Conservation (phyloP, 371 early-diverging fungal genomes). For the Parasitella parasitica region DNA sequence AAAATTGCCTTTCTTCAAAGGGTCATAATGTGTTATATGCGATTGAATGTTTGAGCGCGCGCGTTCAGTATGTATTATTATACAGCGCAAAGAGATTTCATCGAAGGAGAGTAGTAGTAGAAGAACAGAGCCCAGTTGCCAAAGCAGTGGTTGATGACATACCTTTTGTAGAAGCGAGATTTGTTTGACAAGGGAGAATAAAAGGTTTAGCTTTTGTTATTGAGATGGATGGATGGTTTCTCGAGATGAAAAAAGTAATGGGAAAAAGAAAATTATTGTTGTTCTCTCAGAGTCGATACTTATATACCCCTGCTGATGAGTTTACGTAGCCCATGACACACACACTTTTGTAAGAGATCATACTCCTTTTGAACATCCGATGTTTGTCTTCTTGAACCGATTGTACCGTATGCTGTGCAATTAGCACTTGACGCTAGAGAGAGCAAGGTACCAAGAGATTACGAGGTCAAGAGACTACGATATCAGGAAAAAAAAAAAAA, state of each 20-base stretch:
- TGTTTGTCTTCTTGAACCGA: too few species aligned
- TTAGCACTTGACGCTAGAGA: too few species aligned
- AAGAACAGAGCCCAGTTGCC: conserved; percentile 14
- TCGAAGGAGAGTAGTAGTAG: conserved; percentile 6
- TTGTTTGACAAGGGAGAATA: not conserved
- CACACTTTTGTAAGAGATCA: too few species aligned
- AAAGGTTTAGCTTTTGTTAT: not conserved
- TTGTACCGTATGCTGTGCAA: too few species aligned
- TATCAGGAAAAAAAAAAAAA: too few species aligned
- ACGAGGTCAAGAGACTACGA: too few species aligned
- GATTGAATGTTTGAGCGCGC: not conserved
- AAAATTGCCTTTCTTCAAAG: not conserved
- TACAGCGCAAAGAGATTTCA: not conserved
- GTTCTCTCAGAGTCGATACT: not conserved
- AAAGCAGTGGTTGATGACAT: conserved; percentile 20
- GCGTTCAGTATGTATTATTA: not conserved
- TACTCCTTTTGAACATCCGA: too few species aligned
- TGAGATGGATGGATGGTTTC: conserved; percentile 9
- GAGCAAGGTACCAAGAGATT: too few species aligned
- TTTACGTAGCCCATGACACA: not conserved
- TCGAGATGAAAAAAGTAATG: conserved; percentile 1
- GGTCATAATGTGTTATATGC: not conserved
- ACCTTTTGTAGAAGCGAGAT: conserved; percentile 16
- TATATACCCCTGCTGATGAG: conserved; percentile 4
- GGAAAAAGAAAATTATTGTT: not conserved